Conservation (phyloP, 768 basidiomycete genomes). For the Mycena kentingensis region DNA sequence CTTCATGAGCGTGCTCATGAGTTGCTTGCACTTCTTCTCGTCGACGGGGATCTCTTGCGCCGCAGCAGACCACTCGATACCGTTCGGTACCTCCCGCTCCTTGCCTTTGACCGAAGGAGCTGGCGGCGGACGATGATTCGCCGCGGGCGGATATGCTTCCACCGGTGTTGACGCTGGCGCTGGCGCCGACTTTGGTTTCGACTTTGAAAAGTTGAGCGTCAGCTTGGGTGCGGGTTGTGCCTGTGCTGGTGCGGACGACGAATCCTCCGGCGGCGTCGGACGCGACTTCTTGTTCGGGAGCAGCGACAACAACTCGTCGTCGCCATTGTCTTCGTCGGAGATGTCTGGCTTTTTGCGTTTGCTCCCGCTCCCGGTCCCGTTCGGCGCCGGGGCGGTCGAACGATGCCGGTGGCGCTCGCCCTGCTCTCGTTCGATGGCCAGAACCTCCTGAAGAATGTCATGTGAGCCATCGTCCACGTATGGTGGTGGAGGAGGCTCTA, state of each 20-base stretch:
- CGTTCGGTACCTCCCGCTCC: conserved; percentile 55
- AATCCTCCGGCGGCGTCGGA: conserved; percentile 44
- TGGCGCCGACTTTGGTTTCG: no score
- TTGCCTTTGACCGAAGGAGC: conserved; percentile 68
- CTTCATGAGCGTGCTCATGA: conserved; percentile 61
- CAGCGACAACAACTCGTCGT: conserved; percentile 66
- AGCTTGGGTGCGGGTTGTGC: conserved; percentile 23
- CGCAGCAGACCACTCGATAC: conserved; percentile 32
- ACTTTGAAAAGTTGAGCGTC: conserved; percentile 26
- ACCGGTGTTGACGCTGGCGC: no score
- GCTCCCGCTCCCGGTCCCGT: conserved; percentile 41
- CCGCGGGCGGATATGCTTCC: no score
- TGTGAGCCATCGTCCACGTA: conserved; percentile 82
- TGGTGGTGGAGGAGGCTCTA: conserved; percentile 64
- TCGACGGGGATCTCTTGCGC: conserved; percentile 59
- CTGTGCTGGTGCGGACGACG: no score
- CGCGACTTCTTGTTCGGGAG: conserved; percentile 62
- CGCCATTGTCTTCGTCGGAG: conserved; percentile 35
- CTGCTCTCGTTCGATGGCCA: conserved; percentile 75
- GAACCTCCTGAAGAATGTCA: conserved; percentile 78
- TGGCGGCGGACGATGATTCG: conserved; percentile 25
- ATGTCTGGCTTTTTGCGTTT: conserved; percentile 56
- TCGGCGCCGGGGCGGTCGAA: conserved; percentile 36
- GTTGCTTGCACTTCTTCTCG: conserved; percentile 80
- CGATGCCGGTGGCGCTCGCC: conserved; percentile 54